Evolutionary conservation across 179 eudicot species (phyloP), one percentile per base, ranked within the genome.

Genomic region (Patellifolia procumbens): DNA sequence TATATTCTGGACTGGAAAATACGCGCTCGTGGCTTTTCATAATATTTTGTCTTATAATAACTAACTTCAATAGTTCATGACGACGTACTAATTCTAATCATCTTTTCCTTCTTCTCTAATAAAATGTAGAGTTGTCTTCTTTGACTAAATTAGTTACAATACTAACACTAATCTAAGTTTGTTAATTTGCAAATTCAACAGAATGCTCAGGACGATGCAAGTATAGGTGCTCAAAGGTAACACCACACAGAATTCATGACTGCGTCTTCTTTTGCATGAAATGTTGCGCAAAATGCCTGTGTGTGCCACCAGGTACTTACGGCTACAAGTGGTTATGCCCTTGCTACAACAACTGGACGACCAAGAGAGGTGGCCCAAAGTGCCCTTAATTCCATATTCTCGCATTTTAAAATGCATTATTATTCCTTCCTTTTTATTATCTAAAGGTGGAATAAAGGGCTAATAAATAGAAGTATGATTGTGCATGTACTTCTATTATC

Each of bases 291-390:
- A 84, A 78, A 62, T 84, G 87, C 71, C 79, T 74, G 9, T 84
- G 87, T 34, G 87, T 84, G 0, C 87, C n/a, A n/a, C n/a, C n/a
- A n/a, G n/a, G n/a, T n/a, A n/a, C n/a, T n/a, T n/a, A n/a, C n/a
- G n/a, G n/a, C 7, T 72, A 84, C 79, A 84, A 84, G 51, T 62
- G 76, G 15, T 74, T 76, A 9, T 84, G 87, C 72, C 81, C 84
- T 48, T 84, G 87, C 82, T 84, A 84, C 85, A 81, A 84, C 81
- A 76, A 73, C 82, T 84, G 84, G 87, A 84, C 76, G 87, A 84
- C 84, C 76, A 64, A 81, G 68, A 34, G 66, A 22, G 87, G 87
- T 51, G 76, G 79, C 42, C 83, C 87, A 32, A 84, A 84, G 20
- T 84, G 87, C 83, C 87, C 87, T 81, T 84, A 58, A 84, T 55